Evolutionary conservation across 805 yeast genomes (phyloP), one percentile per base, ranked within the genome.

Genomic region (Yamadazyma laniorum): DNA sequence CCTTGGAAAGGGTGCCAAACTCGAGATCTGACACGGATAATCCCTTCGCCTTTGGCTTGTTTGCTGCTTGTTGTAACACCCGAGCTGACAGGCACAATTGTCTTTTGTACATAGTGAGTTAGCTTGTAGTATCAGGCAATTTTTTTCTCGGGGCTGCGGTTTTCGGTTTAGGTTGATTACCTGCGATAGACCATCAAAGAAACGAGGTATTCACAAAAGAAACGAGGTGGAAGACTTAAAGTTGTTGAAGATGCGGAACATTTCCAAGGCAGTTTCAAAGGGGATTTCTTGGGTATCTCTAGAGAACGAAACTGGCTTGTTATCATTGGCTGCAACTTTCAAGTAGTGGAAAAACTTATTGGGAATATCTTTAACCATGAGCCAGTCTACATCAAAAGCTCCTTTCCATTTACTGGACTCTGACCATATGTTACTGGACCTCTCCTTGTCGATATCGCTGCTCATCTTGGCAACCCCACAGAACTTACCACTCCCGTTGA

Each of bases 201-300:
- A 27, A 11, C 9, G 29, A 12, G 15, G 15, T 13, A 13, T 7
- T n/a, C 33, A 29, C 32, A 34, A 38, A 26, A 46, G 39, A 25
- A 46, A 46, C 7, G 47, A 43, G 11, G 40, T 12, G 5, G 34
- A 33, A 17, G 49, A 29, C 32, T 40, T 44, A 35, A 53, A 59
- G 14, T 57, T 47, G 34, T 53, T 49, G 47, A 76, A 75, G 4
- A 75, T 60, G 18, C 68, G 63, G 28, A 79, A 39, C 70, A 79
- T 69, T 14, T 70, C 59, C 7, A 59, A 41, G 1, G 79, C 83
- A 19, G 73, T 58, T 3, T 63, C 67, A 34, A 59, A 61, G 1
- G 83, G 79, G 15, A 79, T 47, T 40, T 75, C 80, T 52, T 79
- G 83, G 0, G 83, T 75, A 48, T 80, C 85, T 47, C 84, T 69